phyloP scores from a whole-genome alignment of 78 protist genomes.

The Dictyostelium capitatum region DNA sequence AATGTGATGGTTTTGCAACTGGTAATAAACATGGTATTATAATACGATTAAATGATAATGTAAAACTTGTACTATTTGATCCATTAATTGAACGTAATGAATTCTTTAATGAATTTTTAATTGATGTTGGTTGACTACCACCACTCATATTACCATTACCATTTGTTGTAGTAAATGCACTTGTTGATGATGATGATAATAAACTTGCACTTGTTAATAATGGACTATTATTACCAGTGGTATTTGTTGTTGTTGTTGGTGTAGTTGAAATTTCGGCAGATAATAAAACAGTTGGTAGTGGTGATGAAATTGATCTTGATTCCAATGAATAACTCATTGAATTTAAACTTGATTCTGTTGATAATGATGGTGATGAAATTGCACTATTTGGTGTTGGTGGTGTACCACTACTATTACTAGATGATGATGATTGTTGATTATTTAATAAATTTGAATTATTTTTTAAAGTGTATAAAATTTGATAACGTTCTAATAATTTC shows the following conservation, averaged over 20 bases:
- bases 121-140: background rate
- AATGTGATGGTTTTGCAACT: conserved; percentile 51
- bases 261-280: background rate
- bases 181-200: conserved; percentile 5
- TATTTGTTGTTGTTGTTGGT: background rate
- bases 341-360: background rate
- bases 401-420: background rate
- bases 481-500: conserved; percentile 39
- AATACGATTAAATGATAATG: conserved; percentile 18
- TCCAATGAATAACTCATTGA: background rate
- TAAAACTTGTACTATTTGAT: background rate
- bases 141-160: background rate
- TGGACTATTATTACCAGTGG: background rate
- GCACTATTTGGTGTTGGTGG: background rate
- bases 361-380: background rate
- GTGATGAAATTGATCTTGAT: conserved; percentile 13
- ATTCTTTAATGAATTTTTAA: conserved; percentile 10
- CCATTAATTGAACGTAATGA: background rate
- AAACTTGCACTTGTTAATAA: background rate
- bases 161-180: background rate
- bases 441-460: conserved; percentile 9
- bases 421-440: background rate
- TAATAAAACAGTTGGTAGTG: conserved; percentile 21
- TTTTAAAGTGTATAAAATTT: conserved; percentile 48
- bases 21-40: conserved; percentile 71